phyloP scores from a whole-genome alignment of 805 yeast genomes.

The Kazachstania martiniae region DNA sequence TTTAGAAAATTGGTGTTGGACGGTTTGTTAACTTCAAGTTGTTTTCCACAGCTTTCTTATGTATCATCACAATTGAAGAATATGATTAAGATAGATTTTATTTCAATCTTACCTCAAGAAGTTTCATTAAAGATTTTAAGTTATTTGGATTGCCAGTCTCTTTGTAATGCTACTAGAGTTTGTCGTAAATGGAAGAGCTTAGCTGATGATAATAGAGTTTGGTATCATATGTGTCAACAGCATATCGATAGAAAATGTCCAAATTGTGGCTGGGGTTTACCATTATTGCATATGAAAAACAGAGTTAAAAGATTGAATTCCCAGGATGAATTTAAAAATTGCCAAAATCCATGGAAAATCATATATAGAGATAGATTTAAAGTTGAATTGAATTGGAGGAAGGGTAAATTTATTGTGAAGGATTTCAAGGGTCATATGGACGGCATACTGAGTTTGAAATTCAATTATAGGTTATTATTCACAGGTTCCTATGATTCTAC shows the following conservation, averaged over 20 bases:
- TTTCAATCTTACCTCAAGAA: slow-evolving; percentile 77
- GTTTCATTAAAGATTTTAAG: slow-evolving; percentile 75
- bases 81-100: slow-evolving; percentile 79
- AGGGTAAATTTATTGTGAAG: slow-evolving; percentile 55
- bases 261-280: slow-evolving; percentile 98
- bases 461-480: slow-evolving; percentile 66
- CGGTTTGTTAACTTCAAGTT: slow-evolving; percentile 81
- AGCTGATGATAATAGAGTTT: slow-evolving; percentile 93
- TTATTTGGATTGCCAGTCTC: slow-evolving; percentile 84
- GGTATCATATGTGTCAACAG: slow-evolving; percentile 98
- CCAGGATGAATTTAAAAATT: too few relatives aligned
- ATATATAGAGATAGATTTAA: slow-evolving; percentile 85
- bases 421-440: slow-evolving; percentile 75
- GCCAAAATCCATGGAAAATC: slow-evolving; percentile 91
- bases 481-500: slow-evolving; percentile 91
- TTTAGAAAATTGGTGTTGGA: slow-evolving; percentile 69
- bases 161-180: slow-evolving; percentile 90
- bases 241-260: slow-evolving; percentile 97
- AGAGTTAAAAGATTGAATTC: slow-evolving; percentile 34
- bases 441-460: slow-evolving; percentile 82
- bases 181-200: slow-evolving; percentile 74
- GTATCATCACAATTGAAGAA: slow-evolving; percentile 69
- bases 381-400: slow-evolving; percentile 92
- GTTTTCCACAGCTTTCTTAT: slow-evolving; percentile 89
- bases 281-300: slow-evolving; percentile 74